Conservation (phyloP, 2,329 filamentous ascomycete species). For the Scedosporium dehoogii region DNA sequence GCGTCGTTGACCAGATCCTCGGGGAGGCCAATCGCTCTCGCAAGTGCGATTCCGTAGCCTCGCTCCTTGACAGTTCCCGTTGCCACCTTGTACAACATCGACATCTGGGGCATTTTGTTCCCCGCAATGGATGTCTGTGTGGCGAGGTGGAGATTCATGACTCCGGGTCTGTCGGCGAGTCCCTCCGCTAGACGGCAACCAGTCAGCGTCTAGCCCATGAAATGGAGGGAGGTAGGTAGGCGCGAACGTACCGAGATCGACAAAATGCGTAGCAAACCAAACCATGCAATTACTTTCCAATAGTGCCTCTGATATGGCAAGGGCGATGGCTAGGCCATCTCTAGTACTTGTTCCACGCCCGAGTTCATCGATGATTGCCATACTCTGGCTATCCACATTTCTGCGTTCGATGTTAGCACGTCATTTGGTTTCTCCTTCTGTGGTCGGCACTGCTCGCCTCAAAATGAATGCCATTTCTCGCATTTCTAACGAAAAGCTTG, state of each 20-base stretch:
- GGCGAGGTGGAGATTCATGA: slow-evolving; percentile 72
- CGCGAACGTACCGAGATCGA: slow-evolving; percentile 49
- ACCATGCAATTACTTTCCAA: slow-evolving; percentile 69
- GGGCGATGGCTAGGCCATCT: slow-evolving; percentile 80
- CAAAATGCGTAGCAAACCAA: slow-evolving; percentile 93
- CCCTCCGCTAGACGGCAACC: slow-evolving; percentile 44
- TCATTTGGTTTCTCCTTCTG: background rate
- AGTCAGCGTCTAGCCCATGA: background rate
- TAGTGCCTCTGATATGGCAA: slow-evolving; percentile 82
- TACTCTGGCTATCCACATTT: slow-evolving; percentile 66
- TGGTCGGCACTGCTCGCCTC: slow-evolving; percentile 25
- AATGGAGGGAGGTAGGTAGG: background rate
- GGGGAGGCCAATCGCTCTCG: slow-evolving; percentile 65
- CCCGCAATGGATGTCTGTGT: slow-evolving; percentile 50
- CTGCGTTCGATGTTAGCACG: slow-evolving; percentile 18
- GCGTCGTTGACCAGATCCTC: slow-evolving; percentile 57
- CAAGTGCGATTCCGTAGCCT: slow-evolving; percentile 78
- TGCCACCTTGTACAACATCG: slow-evolving; percentile 78
- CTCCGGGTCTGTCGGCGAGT: slow-evolving; percentile 63
- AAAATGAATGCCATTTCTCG: slow-evolving; percentile 90
- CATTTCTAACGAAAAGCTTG: slow-evolving; percentile 93
- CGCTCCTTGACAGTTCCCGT: slow-evolving; percentile 60
- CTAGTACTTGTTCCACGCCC: slow-evolving; percentile 82
- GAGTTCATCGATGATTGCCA: slow-evolving; percentile 84
- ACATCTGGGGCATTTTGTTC: slow-evolving; percentile 51